Conservation (phyloP, 2,329 filamentous ascomycete genomes). For the Fusarium sp. region DNA sequence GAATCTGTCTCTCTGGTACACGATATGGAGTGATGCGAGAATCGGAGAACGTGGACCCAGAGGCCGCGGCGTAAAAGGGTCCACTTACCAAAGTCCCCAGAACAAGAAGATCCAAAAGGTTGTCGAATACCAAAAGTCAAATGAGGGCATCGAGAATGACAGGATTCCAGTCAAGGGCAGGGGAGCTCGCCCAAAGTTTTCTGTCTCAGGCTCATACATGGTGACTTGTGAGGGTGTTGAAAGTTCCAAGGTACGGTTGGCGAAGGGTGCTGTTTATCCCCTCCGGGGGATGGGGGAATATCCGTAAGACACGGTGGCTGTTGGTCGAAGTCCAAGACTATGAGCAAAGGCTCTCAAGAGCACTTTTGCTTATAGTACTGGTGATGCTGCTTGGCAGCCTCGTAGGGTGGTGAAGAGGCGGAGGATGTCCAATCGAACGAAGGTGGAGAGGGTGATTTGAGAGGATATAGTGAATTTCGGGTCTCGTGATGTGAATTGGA, state of each 20-base stretch:
- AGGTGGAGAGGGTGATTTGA: constrained; percentile 23
- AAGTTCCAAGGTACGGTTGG: constrained; percentile 23
- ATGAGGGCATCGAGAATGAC: constrained; percentile 36
- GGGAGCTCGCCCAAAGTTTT: constrained; percentile 24
- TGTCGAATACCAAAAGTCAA: constrained; percentile 56
- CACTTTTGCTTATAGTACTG: constrained; percentile 3
- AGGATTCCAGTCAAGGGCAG: constrained; percentile 33
- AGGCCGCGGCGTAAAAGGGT: background rate
- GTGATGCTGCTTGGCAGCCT: constrained; percentile 3
- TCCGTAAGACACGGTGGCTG: constrained; percentile 26
- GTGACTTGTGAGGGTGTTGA: constrained; percentile 25
- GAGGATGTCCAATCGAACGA: constrained; percentile 23
- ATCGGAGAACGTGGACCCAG: background rate
- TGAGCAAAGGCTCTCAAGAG: constrained; percentile 8
- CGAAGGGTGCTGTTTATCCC: constrained; percentile 37
- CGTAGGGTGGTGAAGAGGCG: constrained; percentile 6
- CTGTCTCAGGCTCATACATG: constrained; percentile 37
- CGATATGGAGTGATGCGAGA: background rate
- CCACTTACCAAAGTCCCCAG: constrained; percentile 60
- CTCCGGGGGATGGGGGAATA: constrained; percentile 15
- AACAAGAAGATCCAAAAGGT: constrained; percentile 61
- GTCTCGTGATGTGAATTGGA: constrained; percentile 36
- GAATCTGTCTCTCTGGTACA: background rate
- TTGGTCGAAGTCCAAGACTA: constrained; percentile 14
- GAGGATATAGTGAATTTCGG: constrained; percentile 21